Percentiles rank a stretch among this genome's conserved stretches.
Evolutionary conservation across 441 rosid genomes (phyloP).

Genomic region (Viola pubescens): DNA sequence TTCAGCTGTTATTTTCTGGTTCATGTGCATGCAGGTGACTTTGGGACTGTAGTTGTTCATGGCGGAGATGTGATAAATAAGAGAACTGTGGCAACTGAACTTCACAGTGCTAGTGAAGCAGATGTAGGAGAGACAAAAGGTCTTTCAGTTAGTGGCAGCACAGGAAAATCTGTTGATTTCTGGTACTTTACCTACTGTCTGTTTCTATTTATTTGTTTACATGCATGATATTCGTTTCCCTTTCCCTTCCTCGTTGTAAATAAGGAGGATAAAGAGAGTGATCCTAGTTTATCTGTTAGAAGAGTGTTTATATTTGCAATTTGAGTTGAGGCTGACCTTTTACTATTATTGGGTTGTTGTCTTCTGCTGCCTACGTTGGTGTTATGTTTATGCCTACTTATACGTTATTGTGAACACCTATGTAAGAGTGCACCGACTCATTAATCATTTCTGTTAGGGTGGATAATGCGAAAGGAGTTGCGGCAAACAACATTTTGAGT

Average conservation of each 20-base stretch:
- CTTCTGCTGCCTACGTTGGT: background rate
- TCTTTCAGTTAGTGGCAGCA: constrained; percentile 31
- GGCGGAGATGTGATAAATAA: constrained; percentile 46
- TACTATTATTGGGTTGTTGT: background rate
- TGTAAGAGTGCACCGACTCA: constrained; percentile 3
- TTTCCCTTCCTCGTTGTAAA: background rate
- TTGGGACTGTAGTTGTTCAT: constrained; percentile 78
- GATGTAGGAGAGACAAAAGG: constrained; percentile 27
- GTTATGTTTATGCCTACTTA: background rate
- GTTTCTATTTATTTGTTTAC: background rate
- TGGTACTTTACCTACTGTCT: constrained; percentile 31
- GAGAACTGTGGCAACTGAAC: constrained; percentile 22
- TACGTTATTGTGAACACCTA: background rate
- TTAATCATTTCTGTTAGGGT: constrained; percentile 28
- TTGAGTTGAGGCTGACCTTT: background rate
- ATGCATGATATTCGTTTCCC: background rate
- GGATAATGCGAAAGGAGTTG: constrained; percentile 32
- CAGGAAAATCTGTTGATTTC: constrained; percentile 28
- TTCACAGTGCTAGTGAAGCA: constrained; percentile 26
- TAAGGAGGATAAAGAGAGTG: background rate
- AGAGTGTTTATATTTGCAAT: background rate
- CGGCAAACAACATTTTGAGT: constrained; percentile 25
- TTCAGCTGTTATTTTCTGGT: constrained; percentile 1
- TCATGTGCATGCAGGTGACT: constrained; percentile 46
- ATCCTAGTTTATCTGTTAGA: background rate